These are phyloP conservation scores for Pseudogymnoascus sp. DNA, from an alignment of 2,329 filamentous ascomycete species.

Conservation along the genomic window DNA sequence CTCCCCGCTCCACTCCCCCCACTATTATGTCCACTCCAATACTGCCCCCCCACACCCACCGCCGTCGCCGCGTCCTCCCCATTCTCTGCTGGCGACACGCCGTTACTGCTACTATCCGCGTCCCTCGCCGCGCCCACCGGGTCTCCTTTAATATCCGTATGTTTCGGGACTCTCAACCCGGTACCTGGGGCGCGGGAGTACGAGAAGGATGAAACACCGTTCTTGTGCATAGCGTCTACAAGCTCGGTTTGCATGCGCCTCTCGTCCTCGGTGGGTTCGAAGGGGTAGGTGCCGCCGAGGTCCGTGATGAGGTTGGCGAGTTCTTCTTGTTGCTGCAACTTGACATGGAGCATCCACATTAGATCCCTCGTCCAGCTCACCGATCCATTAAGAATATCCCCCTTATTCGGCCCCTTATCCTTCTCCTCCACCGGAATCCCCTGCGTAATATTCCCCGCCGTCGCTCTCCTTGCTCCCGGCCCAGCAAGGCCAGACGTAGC, in stretches of 20 bases:
- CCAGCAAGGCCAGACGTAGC: slow-evolving; percentile 85
- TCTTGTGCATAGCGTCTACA: slow-evolving; percentile 76
- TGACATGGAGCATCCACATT: slow-evolving; percentile 92
- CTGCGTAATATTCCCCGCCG: slow-evolving; percentile 76
- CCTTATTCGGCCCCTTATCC: slow-evolving; percentile 98
- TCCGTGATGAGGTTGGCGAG: slow-evolving; percentile 67
- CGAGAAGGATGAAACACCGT: slow-evolving; percentile 57
- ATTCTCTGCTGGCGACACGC: background rate
- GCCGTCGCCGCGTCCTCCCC: slow-evolving; percentile 24
- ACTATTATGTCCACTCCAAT: slow-evolving; percentile 63
- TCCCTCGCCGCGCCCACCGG: slow-evolving; percentile 43
- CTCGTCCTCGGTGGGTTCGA: slow-evolving; percentile 83
- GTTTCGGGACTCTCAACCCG: slow-evolving; percentile 82
- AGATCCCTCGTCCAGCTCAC: slow-evolving; percentile 96
- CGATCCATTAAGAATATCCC: slow-evolving; percentile 93
- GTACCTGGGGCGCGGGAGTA: slow-evolving; percentile 80
- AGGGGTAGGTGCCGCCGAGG: slow-evolving; percentile 68
- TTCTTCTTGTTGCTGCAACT: slow-evolving; percentile 82
- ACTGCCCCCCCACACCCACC: slow-evolving; percentile 35
- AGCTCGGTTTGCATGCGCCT: slow-evolving; percentile 92
- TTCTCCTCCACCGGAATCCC: slow-evolving; percentile 92
- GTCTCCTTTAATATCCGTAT: slow-evolving; percentile 86
- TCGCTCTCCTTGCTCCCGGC: slow-evolving; percentile 71
- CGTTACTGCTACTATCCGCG: background rate
- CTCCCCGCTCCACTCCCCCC: slow-evolving; percentile 59